phyloP scores from a whole-genome alignment of 2,329 filamentous ascomycete genomes.

The Trichophyton simii region DNA sequence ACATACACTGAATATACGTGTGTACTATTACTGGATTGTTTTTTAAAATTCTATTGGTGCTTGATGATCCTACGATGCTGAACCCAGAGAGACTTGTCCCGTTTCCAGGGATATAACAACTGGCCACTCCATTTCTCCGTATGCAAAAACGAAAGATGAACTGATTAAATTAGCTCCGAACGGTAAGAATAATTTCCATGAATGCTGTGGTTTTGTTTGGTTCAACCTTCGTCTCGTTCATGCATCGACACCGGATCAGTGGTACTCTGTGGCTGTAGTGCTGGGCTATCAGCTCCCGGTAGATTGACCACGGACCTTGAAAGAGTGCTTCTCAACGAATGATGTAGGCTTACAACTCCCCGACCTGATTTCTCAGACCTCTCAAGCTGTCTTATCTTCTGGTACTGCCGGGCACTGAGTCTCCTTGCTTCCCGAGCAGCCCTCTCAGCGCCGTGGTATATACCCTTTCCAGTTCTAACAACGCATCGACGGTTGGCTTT shows the following conservation, averaged over 20 bases:
- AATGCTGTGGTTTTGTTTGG: not conserved
- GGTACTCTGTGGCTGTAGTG: not conserved
- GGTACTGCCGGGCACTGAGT: not conserved
- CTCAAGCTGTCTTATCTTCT: not conserved
- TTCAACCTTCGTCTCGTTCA: not conserved
- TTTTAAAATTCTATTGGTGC: not conserved
- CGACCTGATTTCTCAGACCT: not conserved
- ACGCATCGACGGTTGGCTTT: constrained; percentile 24
- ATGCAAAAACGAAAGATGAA: not conserved
- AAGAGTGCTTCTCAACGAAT: not conserved
- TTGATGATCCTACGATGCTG: not conserved
- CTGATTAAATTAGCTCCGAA: not conserved
- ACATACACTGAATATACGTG: not conserved
- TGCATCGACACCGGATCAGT: not conserved
- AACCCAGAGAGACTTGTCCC: not conserved
- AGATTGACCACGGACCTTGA: not conserved
- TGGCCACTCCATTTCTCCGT: not conserved
- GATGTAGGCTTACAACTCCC: not conserved
- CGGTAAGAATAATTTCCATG: not conserved
- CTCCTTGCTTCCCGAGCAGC: constrained; percentile 7
- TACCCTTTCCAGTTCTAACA: constrained; percentile 19
- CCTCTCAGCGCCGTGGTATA: constrained; percentile 15
- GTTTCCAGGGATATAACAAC: not conserved
- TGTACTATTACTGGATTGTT: not conserved
- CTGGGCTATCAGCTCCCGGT: not conserved